These are phyloP conservation scores for Phanerodontia chrysosporium DNA, from an alignment of 768 basidiomycete species.

Conservation along the genomic window DNA sequence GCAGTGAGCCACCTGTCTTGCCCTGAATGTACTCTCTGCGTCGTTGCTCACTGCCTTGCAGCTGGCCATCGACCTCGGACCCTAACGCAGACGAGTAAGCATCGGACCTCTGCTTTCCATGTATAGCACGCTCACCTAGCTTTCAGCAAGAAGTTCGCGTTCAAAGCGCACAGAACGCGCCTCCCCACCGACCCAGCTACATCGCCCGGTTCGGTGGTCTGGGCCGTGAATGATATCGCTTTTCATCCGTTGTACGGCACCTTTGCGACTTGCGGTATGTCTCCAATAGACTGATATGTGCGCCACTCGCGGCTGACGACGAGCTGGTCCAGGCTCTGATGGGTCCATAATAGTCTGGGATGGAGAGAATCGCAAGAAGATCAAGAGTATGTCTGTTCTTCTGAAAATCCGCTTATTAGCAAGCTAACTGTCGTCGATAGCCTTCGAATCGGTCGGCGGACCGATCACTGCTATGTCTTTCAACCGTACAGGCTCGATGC, in stretches of 20 bases:
- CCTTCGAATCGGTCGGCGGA: conserved; percentile 67
- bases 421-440: conserved; percentile 27
- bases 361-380: conserved; percentile 82
- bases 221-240: conserved; percentile 51
- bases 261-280: conserved; percentile 38
- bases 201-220: conserved; percentile 32
- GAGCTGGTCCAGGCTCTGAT: conserved; percentile 52
- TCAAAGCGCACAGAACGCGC: not conserved
- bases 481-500: conserved; percentile 82
- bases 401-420: not conserved
- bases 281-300: not conserved
- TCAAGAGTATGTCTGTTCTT: conserved; percentile 69
- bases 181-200: not conserved
- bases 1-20: conserved; percentile 56
- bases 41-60: not conserved
- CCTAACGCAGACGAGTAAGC: not conserved
- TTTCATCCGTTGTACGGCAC: conserved; percentile 54
- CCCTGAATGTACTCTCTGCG: not conserved
- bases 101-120: too few species aligned
- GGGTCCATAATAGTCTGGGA: conserved; percentile 93
- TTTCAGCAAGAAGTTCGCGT: not conserved
- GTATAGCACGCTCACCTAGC: too few species aligned
- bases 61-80: not conserved
- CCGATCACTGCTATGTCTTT: conserved; percentile 80
- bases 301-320: not conserved